Evolutionary conservation across 2,329 filamentous ascomycete genomes (phyloP), one percentile per base, ranked within the genome.

Genomic region (Pseudocercospora crystallina): DNA sequence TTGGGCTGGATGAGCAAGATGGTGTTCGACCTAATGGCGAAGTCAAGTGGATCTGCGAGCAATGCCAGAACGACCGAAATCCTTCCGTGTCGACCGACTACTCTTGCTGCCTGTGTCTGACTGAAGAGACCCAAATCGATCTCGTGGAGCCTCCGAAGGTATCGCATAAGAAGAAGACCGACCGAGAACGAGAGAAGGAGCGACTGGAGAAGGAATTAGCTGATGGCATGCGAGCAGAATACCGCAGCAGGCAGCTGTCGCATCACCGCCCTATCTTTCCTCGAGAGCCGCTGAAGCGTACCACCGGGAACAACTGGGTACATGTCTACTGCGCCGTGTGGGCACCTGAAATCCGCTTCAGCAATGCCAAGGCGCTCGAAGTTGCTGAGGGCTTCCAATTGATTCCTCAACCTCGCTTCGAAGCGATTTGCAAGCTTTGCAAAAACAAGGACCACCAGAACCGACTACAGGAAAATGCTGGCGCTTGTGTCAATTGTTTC

Each of bases 281-380:
- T 20, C 83, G 94, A 41, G 94, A 97, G 68, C 87, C 94, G 3
- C 76, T 99, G 56, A 99, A 99, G 73, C 84, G 89, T 42, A 99
- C 94, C 0, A 89, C 87, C 3, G 90, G 95, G 67, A 97, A 97
- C 73, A 97, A 97, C 65, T 99, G 94, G 94, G 89, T 96, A 12
- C 94, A 99, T 68, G 90, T 97, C 26, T 86, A 87, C 33, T 99
- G 94, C 66, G 91, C 94, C 1, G 78, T 96, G 13, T 97, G 89
- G 84, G 91, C 87, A 9, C 85, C 90, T 0, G 94, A 99, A 70
- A 86, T 96, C 63, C 94, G 91, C 65, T 99, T 96, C 69, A 91
- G 88, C 56, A 89, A 89, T 62, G 87, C 90, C 13, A 84, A 85
- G 63, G 83, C 87, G 13, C 75, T 99, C 31, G 87, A 90, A 61